A percentile compares a stretch with the other conserved stretches of the same genome.
Evolutionary conservation across 768 basidiomycete species (phyloP).

Genomic region (Russula emetica): DNA sequence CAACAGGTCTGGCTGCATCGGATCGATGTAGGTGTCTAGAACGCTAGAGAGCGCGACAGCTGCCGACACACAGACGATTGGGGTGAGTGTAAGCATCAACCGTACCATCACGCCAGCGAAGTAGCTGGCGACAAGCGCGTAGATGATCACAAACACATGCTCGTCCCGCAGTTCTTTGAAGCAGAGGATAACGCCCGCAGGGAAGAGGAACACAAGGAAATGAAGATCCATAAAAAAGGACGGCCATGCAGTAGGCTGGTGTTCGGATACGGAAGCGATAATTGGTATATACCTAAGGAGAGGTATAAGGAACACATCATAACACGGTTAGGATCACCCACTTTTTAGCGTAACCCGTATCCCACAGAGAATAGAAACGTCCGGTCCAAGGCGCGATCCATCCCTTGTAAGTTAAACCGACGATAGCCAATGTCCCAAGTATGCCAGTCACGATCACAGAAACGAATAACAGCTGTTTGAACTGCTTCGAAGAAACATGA

Average conservation of each 20-base stretch:
- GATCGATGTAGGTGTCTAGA: slow-evolving; percentile 87
- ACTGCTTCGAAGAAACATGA: slow-evolving; percentile 88
- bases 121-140: slow-evolving; percentile 92
- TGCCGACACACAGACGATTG: slow-evolving; percentile 90
- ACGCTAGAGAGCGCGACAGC: slow-evolving; percentile 88
- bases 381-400: slow-evolving; percentile 99
- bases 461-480: slow-evolving; percentile 72
- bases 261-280: slow-evolving; percentile 98
- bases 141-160: slow-evolving; percentile 98
- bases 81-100: slow-evolving; percentile 94
- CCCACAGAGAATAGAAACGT: slow-evolving; percentile 98
- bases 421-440: slow-evolving; percentile 68
- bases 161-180: slow-evolving; percentile 95
- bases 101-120: slow-evolving; percentile 99
- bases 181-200: slow-evolving; percentile 90
- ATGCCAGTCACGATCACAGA: slow-evolving; percentile 66
- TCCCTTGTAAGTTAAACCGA: slow-evolving; percentile 83
- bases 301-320: slow-evolving; percentile 20
- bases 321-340: slow-evolving; percentile 35
- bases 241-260: slow-evolving; percentile 99
- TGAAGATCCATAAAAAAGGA: slow-evolving; percentile 99
- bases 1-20: slow-evolving; percentile 55
- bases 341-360: slow-evolving; percentile 99
- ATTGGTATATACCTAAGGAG: slow-evolving; percentile 80
- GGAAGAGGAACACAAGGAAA: slow-evolving; percentile 96